Percentiles rank a stretch among this genome's conserved stretches.
These are phyloP conservation scores for Rhododendron kiyosumense DNA, from an alignment of 148 eudicot species.

Conservation along the genomic window DNA sequence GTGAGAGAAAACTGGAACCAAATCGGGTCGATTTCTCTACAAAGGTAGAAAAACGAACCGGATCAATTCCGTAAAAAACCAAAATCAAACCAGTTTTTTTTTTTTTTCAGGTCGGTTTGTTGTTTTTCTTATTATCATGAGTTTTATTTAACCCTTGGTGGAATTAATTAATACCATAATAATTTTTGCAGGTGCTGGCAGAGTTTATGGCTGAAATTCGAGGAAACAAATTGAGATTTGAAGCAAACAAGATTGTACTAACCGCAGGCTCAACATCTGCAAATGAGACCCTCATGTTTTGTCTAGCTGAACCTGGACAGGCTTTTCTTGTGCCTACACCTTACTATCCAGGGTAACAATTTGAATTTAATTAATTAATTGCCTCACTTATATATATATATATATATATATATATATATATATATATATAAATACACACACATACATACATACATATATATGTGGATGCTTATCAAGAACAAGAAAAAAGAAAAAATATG, in stretches of 20 bases:
- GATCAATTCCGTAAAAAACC: too few species aligned
- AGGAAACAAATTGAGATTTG: constrained; percentile 43
- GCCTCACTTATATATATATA: not conserved
- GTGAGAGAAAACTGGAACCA: too few species aligned
- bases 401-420: too few species aligned
- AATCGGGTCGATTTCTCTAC: too few species aligned
- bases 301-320: constrained; percentile 60
- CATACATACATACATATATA: too few species aligned
- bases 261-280: constrained; percentile 69
- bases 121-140: too few species aligned
- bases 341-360: constrained; percentile 58
- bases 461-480: too few species aligned
- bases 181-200: constrained; percentile 37
- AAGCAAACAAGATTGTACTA: constrained; percentile 49
- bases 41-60: too few species aligned
- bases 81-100: too few species aligned
- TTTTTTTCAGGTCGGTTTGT: too few species aligned
- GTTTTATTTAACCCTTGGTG: not conserved
- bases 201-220: constrained; percentile 56
- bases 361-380: not conserved
- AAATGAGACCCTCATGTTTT: constrained; percentile 59
- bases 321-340: constrained; percentile 68
- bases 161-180: not conserved
- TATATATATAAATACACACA: too few species aligned
- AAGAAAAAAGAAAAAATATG: too few species aligned